These are phyloP conservation scores for Centrapalus pauciflorus DNA, from an alignment of 129 eudicot genomes.

Conservation along the genomic window DNA sequence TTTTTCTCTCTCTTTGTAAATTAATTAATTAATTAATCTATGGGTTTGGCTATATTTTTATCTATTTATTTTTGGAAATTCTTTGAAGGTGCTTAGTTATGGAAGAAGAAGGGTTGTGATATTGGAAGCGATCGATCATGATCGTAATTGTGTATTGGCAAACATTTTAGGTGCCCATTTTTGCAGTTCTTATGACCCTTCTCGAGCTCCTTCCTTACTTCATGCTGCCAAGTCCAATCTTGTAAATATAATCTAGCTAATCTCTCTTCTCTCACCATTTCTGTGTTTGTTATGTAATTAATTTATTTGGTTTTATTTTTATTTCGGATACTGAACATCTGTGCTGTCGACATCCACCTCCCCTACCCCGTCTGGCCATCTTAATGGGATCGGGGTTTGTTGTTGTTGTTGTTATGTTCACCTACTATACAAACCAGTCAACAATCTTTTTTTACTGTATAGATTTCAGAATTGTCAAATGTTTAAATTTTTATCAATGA, in stretches of 20 bases:
- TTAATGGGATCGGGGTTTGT: neutral
- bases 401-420: neutral
- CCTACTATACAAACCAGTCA: neutral
- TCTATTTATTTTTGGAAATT: neutral
- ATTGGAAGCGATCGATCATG: constrained; percentile 64
- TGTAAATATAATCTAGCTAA: constrained; percentile 28
- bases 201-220: constrained; percentile 39
- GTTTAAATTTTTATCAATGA: too few species aligned
- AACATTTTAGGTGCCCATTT: constrained; percentile 79
- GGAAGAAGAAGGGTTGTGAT: constrained; percentile 73
- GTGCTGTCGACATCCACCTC: too few species aligned
- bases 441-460: too few species aligned
- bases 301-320: too few species aligned
- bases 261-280: neutral
- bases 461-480: too few species aligned
- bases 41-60: neutral
- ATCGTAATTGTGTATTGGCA: constrained; percentile 67
- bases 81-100: constrained; percentile 62
- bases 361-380: neutral
- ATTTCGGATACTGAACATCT: too few species aligned
- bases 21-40: neutral
- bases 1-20: neutral
- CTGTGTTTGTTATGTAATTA: neutral
- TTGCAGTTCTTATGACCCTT: constrained; percentile 32
- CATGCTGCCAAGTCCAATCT: constrained; percentile 58